Evolutionary conservation across 306 rosid species (phyloP).

Genomic region (Sphenostylis stenocarpa): DNA sequence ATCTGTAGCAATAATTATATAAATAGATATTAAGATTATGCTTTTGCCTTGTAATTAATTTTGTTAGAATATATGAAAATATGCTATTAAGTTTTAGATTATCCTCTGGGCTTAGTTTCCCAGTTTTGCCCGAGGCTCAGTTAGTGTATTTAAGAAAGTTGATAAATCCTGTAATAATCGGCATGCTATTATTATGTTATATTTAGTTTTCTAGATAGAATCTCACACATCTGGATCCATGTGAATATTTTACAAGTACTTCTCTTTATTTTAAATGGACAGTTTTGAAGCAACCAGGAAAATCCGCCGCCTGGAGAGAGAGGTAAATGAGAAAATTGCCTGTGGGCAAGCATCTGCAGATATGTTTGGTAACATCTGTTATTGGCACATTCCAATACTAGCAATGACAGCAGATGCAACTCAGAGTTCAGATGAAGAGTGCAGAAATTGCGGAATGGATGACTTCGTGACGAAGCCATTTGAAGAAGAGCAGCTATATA

Average conservation of each 20-base stretch:
- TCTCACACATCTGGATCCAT: conserved; percentile 1
- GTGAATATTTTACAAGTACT: conserved; percentile 16
- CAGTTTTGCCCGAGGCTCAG: neutral
- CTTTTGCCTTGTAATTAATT: neutral
- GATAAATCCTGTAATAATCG: neutral
- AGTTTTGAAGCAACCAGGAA: conserved; percentile 80
- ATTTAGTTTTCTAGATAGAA: conserved; percentile 22
- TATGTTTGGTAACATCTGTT: conserved; percentile 51
- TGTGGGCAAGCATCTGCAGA: conserved; percentile 58
- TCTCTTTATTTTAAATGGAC: conserved; percentile 30
- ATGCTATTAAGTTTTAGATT: neutral
- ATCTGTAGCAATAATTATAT: neutral
- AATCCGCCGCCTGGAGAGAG: conserved; percentile 61
- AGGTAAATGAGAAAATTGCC: conserved; percentile 59
- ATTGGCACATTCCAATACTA: conserved; percentile 86
- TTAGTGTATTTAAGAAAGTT: neutral
- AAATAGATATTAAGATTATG: neutral
- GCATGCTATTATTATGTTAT: neutral
- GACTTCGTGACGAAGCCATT: conserved; percentile 87
- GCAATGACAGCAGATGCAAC: conserved; percentile 97
- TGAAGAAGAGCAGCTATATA: conserved; percentile 77
- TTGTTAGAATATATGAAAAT: neutral
- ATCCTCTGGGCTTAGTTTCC: neutral
- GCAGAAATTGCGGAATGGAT: conserved; percentile 92
- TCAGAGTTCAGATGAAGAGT: conserved; percentile 77